Base-by-base conservation (phyloP, 345 rosid genomes). In the Camelina laxa region DNA sequence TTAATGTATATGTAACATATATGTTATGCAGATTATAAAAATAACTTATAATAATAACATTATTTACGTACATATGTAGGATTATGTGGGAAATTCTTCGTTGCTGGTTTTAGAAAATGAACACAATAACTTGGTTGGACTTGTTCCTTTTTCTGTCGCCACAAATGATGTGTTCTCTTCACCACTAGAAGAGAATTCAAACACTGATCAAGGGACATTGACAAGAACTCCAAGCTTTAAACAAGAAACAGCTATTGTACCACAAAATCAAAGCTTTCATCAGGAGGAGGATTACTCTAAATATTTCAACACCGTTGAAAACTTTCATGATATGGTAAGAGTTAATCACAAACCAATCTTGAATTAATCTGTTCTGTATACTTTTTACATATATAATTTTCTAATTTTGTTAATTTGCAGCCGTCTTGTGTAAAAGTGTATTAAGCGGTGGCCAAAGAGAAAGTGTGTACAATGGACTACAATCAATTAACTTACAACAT, bases 181-280 rank as follows among this genome's bases (percentile, higher is more conserved):
- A 33, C 4, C 56, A 20, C 19, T 20, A 22, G 7, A 42, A 20
- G 76, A 63, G n/a, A 42, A 19, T 44, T 58, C 48, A 22, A 3
- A 5, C 38, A 64, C 16, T 19, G 47, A 11, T 73, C 70, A 64
- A 54, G 70, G 55, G 35, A 44, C 48, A 53, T 42, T 10, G 48
- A 22, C 55, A 63, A 20, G 35, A 73, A 11, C 7, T 31, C 6
- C 76, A 64, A 42, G 36, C 35, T 31, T 54, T 64, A 57, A 6
- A 20, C 47, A 31, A 21, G 77, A 73, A 48, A 44, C n/a, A n/a
- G n/a, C n/a, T 9, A 38, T 22, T n/a, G 44, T 55, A 20, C 11
- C 64, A 31, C 70, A 64, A 11, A 20, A 73, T 73, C 77, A 73
- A 54, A 73, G 38, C 27, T 64, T 64, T 20, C 57, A 15, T 44